phyloP scores from a whole-genome alignment of 2,329 filamentous ascomycete species.

The Colletotrichum ledebouriae region DNA sequence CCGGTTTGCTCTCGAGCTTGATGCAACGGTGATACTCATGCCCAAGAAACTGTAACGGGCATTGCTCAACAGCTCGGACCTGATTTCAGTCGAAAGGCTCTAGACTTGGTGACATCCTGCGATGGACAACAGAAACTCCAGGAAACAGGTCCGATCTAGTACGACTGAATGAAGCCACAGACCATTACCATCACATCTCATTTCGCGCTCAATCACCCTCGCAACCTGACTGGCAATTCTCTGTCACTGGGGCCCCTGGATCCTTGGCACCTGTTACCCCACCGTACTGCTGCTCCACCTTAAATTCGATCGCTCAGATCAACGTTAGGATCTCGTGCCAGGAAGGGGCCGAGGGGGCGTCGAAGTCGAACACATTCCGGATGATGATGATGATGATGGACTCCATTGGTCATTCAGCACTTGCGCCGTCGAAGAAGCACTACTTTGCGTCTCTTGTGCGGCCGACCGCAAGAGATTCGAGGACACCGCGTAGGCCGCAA shows the following conservation, averaged over 20 bases:
- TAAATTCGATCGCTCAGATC: constrained; percentile 40
- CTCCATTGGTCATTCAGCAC: neutral
- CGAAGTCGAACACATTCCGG: neutral
- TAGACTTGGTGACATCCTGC: neutral
- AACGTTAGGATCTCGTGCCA: constrained; percentile 30
- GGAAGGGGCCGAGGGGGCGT: constrained; percentile 8
- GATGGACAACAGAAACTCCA: neutral
- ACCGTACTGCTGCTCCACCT: constrained; percentile 40
- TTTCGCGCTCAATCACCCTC: constrained; percentile 33
- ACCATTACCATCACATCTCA: constrained; percentile 36
- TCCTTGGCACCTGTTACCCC: constrained; percentile 40
- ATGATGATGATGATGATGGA: constrained; percentile 4
- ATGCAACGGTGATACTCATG: constrained; percentile 38
- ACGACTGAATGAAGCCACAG: neutral
- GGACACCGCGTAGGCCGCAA: constrained; percentile 37
- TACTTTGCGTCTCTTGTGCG: constrained; percentile 12
- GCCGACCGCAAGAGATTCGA: constrained; percentile 4
- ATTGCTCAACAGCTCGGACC: neutral
- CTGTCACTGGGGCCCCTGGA: constrained; percentile 28
- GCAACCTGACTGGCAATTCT: constrained; percentile 6
- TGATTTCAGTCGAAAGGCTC: neutral
- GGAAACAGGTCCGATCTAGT: constrained; percentile 3
- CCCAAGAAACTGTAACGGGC: constrained; percentile 11
- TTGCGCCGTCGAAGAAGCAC: constrained; percentile 4
- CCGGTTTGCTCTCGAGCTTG: constrained; percentile 18